Evolutionary conservation across 371 early-diverging fungal species (phyloP), one percentile per base, ranked within the genome.

Genomic region (Agmasoma carcini): DNA sequence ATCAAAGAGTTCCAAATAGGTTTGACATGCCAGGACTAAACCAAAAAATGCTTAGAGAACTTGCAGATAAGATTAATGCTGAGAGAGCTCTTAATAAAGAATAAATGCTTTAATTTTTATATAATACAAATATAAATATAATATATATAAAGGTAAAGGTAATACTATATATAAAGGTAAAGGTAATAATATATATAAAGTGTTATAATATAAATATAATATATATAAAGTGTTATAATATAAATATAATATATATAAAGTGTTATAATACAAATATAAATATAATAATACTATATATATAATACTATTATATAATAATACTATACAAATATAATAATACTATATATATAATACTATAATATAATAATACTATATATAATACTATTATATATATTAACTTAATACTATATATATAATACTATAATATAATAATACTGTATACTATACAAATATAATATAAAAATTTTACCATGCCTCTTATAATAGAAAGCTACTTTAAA

Each of bases 1-100:
- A 70, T 55, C 62, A 63, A 27, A 66, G 56, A 33, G 50, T 38
- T 22, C 40, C 3, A 17, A 5, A 7, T 11, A 11, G 47, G 14
- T 5, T 55, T 6, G 47, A 52, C 9, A 54, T 5, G 6, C 55
- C 55, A 29, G 55, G 55, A 55, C 11, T 55, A 15, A 55, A 55
- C 43, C 26, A 43, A 12, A 41, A 40, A 19, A 11, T 6, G 19
- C 46, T 55, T 7, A 26, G 20, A n/a, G 31, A 55, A 34, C 9
- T 9, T 9, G 36, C 36, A 9, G n/a, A n/a, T 7, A 34, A 34
- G 36, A 34, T 9, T 34, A 34, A 34, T 7, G n/a, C 9, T 34
- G n/a, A 34, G n/a, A 34, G 7, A 34, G 36, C n/a, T 34, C 7
- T 7, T 34, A 34, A 9, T 7, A 50, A 50, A 15, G 37, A 36